Base-by-base conservation (phyloP, 306 rosid genomes). In the Begonia peltatifolia region DNA sequence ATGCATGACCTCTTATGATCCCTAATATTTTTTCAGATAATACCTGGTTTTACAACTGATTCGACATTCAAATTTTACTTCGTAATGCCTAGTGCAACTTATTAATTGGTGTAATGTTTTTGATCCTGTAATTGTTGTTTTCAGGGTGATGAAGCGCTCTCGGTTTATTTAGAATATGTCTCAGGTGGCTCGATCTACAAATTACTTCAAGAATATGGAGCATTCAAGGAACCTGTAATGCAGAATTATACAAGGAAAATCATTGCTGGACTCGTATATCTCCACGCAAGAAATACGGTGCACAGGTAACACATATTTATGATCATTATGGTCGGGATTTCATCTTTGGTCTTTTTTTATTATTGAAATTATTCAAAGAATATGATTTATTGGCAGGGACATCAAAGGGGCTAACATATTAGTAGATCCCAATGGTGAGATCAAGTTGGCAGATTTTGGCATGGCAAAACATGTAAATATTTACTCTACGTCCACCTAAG, bases 361-460 rank as follows among this genome's bases (percentile, higher is more conserved):
- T 30, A 30, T 30, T 30, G 8, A 30, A 30, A 30, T 30, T 30
- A 30, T 30, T 30, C 38, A 30, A 4, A 30, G 38, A 30, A 30
- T 30, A 3, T 30, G 6, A 30, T 30, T 75, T 50, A 41, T 56
- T 77, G 73, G 71, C 87, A 92, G 99, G 88, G 99, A 92, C 70
- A 92, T 92, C 56, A 92, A 92, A 70, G 99, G 99, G 66, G 99
- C 99, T 23, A 92, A 92, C 79, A 92, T 92, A 68, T 74, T 92
- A 64, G 99, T 92, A 36, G 96, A 76, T 70, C 95, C 99, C 52
- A 86, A 81, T 62, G 99, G 99, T 35, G 94, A 79, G 66, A 69
- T 92, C 74, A 92, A 92, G 86, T 70, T 92, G 82, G 99, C 90
- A 12, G 99, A 92, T 71, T 92, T 92, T 54, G 99, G 99, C 74